Evolutionary conservation across 1,139 yeast genomes (phyloP).

Genomic region (Spathaspora jeffriesii): DNA sequence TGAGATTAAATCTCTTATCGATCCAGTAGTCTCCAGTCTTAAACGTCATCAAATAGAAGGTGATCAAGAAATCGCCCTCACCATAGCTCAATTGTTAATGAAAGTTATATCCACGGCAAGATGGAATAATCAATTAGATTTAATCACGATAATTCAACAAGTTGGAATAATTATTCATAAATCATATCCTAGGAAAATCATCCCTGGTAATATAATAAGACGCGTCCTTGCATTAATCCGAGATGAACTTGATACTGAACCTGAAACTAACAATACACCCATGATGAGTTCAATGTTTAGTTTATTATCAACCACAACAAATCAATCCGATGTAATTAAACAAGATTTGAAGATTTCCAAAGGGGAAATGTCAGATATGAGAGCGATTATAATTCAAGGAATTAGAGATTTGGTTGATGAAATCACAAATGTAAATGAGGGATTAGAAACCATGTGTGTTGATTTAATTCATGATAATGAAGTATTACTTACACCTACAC

Average conservation of each 20-base stretch:
- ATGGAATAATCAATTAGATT: slow-evolving; percentile 71
- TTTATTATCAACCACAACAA: slow-evolving; percentile 54
- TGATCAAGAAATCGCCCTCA: slow-evolving; percentile 78
- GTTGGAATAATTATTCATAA: slow-evolving; percentile 59
- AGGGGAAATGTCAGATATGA: slow-evolving; percentile 60
- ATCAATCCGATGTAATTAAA: neutral
- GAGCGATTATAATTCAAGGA: slow-evolving; percentile 92
- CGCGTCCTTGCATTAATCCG: slow-evolving; percentile 86
- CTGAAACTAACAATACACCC: slow-evolving; percentile 21
- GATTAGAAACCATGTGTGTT: slow-evolving; percentile 84
- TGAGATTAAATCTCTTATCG: slow-evolving; percentile 38
- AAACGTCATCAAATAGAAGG: slow-evolving; percentile 77
- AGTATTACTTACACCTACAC: slow-evolving; percentile 88
- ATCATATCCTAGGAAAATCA: slow-evolving; percentile 78
- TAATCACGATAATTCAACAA: slow-evolving; percentile 67
- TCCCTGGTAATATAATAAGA: slow-evolving; percentile 89
- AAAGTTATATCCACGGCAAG: slow-evolving; percentile 88
- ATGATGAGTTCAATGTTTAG: slow-evolving; percentile 89
- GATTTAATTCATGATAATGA: slow-evolving; percentile 97
- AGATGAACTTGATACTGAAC: slow-evolving; percentile 75
- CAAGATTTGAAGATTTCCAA: slow-evolving; percentile 23
- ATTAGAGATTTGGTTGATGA: slow-evolving; percentile 94
- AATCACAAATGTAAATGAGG: slow-evolving; percentile 85
- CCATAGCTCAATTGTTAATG: slow-evolving; percentile 83
- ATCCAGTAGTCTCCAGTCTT: slow-evolving; percentile 45